Evolutionary conservation across 179 eudicot genomes (phyloP).

Genomic region (Beta macrorhiza): DNA sequence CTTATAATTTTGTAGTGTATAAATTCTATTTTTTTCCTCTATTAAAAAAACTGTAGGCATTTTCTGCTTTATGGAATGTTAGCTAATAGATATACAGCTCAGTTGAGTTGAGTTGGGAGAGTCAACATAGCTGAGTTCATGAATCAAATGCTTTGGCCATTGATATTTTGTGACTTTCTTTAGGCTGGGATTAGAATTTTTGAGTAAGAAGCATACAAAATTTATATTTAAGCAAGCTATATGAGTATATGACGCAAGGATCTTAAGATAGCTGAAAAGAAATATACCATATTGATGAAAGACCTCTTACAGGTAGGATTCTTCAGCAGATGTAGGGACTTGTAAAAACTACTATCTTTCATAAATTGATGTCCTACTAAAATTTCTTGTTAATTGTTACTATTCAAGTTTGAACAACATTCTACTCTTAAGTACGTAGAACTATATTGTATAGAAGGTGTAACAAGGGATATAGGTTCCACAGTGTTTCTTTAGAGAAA

Average conservation of each 20-base stretch:
- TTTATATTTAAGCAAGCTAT: background rate
- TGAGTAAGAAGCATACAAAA: background rate
- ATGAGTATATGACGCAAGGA: background rate
- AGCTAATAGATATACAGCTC: constrained; percentile 16
- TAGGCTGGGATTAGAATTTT: background rate
- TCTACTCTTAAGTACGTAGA: too few species aligned
- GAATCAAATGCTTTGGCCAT: constrained; percentile 14
- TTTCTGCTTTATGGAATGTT: background rate
- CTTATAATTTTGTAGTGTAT: background rate
- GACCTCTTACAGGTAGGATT: background rate
- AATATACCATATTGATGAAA: background rate
- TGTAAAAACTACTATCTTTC: background rate
- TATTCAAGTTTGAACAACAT: too few species aligned
- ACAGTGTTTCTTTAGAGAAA: background rate
- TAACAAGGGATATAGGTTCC: too few species aligned
- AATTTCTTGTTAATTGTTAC: background rate
- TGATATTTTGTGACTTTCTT: background rate
- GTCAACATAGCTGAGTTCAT: constrained; percentile 28
- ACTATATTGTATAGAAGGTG: too few species aligned
- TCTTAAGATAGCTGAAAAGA: too few species aligned
- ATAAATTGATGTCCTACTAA: background rate
- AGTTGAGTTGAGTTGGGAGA: constrained; percentile 27
- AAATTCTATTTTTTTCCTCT: background rate
- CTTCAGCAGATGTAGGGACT: background rate
- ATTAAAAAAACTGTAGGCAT: background rate